Percentiles rank a stretch among this genome's conserved stretches.
Evolutionary conservation across 352 stramenopile species (phyloP).

Genomic region (Phytophthora melonis): DNA sequence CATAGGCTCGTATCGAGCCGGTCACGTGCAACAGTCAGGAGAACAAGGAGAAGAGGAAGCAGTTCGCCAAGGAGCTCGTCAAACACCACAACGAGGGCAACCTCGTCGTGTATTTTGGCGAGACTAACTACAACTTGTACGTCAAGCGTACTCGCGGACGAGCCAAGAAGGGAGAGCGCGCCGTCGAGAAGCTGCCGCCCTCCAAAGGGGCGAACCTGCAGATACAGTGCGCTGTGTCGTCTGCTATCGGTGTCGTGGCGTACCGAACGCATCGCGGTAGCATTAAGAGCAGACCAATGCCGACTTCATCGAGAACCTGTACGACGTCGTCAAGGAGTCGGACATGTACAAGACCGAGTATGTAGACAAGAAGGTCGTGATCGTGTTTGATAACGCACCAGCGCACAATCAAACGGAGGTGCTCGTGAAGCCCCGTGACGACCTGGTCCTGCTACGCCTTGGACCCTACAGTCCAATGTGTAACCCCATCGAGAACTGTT

Average conservation of each 20-base stretch:
- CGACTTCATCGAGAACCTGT: neutral
- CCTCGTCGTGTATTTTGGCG: neutral
- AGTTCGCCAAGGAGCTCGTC: neutral
- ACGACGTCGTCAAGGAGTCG: neutral
- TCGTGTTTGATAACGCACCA: neutral
- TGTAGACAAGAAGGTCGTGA: neutral
- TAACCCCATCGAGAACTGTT: too few species aligned
- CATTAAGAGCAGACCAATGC: neutral
- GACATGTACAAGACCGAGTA: neutral
- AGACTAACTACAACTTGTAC: neutral
- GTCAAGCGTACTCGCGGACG: neutral
- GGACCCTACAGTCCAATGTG: too few species aligned
- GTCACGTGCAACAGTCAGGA: slow-evolving; percentile 13
- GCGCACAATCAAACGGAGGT: neutral
- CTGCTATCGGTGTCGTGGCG: neutral
- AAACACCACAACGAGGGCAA: neutral
- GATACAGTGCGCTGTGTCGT: too few species aligned
- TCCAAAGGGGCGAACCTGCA: neutral
- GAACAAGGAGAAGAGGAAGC: slow-evolving; percentile 7
- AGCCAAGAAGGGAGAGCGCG: neutral
- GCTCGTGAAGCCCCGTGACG: too few species aligned
- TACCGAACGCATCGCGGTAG: neutral
- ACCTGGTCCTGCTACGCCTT: too few species aligned
- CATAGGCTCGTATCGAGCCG: neutral
- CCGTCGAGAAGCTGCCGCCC: neutral